Conservation (phyloP, 768 basidiomycete genomes). For the Kockovaella imperatae region DNA sequence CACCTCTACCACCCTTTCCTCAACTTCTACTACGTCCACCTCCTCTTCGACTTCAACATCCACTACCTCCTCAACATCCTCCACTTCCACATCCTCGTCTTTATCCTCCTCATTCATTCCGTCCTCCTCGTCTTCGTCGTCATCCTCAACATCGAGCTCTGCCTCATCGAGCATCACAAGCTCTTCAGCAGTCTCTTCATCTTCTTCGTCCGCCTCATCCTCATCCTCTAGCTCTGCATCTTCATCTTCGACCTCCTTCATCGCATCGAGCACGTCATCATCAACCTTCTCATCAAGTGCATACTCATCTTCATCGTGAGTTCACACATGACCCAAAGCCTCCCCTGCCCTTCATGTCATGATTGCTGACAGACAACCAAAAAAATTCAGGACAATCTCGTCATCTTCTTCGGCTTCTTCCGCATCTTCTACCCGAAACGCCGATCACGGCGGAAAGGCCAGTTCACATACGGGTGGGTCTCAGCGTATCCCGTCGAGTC, state of each 20-base stretch:
- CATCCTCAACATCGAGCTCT: not conserved
- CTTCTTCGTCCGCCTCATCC: not conserved
- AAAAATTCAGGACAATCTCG: not conserved
- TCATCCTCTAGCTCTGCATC: not conserved
- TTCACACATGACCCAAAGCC: not conserved
- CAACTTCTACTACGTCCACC: too few species aligned
- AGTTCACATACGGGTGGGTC: not conserved
- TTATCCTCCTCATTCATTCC: not conserved
- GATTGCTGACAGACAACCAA: not conserved
- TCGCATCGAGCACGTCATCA: not conserved
- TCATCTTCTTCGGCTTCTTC: not conserved
- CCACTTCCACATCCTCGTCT: not conserved
- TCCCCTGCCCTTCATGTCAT: not conserved
- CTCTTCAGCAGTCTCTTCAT: not conserved
- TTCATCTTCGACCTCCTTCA: not conserved
- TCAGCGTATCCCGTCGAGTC: not conserved
- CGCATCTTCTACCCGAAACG: not conserved
- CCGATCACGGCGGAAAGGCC: not conserved
- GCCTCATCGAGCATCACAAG: not conserved
- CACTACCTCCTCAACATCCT: not conserved
- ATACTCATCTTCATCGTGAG: not conserved
- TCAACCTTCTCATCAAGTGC: not conserved
- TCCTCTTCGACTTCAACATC: too few species aligned
- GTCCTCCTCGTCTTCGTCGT: not conserved
- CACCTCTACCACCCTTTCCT: not conserved